A percentile compares a stretch with the other conserved stretches of the same genome.
Conservation (phyloP, 257 asterid genomes). For the Ballota nigra region DNA sequence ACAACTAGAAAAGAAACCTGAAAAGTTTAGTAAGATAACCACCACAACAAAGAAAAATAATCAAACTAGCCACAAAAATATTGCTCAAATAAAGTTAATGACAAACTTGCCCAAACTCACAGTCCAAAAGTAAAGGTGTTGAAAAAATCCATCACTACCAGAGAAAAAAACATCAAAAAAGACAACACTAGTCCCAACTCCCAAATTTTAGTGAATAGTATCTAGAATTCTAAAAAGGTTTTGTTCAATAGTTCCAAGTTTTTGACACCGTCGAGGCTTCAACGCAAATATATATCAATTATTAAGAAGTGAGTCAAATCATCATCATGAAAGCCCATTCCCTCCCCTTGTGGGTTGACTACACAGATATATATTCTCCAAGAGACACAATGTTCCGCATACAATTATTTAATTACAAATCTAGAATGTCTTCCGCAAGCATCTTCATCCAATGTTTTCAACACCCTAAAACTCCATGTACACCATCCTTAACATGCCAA, state of each 20-base stretch:
- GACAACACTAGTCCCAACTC: background rate
- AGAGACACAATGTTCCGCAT: background rate
- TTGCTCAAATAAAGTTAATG: background rate
- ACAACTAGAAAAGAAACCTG: background rate
- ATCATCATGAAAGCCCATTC: background rate
- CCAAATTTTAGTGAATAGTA: background rate
- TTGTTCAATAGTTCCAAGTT: background rate
- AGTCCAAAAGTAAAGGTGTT: background rate
- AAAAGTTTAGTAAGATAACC: background rate
- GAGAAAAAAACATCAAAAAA: background rate
- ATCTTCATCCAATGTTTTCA: background rate
- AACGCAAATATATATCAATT: background rate
- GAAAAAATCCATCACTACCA: background rate
- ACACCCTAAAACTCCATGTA: background rate
- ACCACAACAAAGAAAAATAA: background rate
- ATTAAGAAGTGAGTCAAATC: background rate
- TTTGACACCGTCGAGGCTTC: background rate
- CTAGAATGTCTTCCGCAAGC: background rate
- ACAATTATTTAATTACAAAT: background rate
- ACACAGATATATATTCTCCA: background rate
- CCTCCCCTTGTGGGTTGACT: background rate
- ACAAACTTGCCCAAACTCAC: background rate
- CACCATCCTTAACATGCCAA: background rate
- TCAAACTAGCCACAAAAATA: background rate
- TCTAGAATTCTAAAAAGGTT: background rate